phyloP scores from a whole-genome alignment of 2,329 filamentous ascomycete species.

The Biscogniauxia mediterranea region DNA sequence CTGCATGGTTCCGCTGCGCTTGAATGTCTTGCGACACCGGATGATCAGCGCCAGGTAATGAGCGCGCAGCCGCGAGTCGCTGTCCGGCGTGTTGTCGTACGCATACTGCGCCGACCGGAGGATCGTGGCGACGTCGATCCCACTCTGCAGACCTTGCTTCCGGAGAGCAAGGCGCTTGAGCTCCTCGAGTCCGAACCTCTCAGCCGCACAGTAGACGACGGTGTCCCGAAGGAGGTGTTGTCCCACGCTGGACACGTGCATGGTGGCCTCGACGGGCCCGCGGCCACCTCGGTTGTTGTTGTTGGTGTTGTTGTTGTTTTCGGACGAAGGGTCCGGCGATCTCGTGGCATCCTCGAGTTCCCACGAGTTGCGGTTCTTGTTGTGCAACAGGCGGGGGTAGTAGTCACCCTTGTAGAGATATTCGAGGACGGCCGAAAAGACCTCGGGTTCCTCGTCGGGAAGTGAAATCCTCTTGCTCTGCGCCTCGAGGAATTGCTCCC shows the following conservation, averaged over 20 bases:
- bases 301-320: too few relatives aligned
- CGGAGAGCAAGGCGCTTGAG: slow-evolving; percentile 87
- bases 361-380: slow-evolving; percentile 84
- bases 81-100: slow-evolving; percentile 92
- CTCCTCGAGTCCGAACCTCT: slow-evolving; percentile 87
- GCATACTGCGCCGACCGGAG: slow-evolving; percentile 91
- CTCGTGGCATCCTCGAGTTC: slow-evolving; percentile 71
- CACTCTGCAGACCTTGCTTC: slow-evolving; percentile 91
- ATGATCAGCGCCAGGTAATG: slow-evolving; percentile 98
- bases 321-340: slow-evolving; percentile 32
- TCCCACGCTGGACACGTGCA: slow-evolving; percentile 71
- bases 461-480: slow-evolving; percentile 77
- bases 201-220: slow-evolving; percentile 88
- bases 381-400: slow-evolving; percentile 83
- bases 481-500: slow-evolving; percentile 69
- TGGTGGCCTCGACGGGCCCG: slow-evolving; percentile 65
- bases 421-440: slow-evolving; percentile 91
- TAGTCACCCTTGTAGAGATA: slow-evolving; percentile 98
- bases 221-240: slow-evolving; percentile 86
- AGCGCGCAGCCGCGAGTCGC: slow-evolving; percentile 87
- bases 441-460: slow-evolving; percentile 78
- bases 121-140: slow-evolving; percentile 89
- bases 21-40: slow-evolving; percentile 95
- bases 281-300: slow-evolving; percentile 37
- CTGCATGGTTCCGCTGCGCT: slow-evolving; percentile 98